A percentile compares a stretch with the other conserved stretches of the same genome.
Conservation (phyloP, 1,139 yeast genomes). For the Saccharomycopsis hybrid region DNA sequence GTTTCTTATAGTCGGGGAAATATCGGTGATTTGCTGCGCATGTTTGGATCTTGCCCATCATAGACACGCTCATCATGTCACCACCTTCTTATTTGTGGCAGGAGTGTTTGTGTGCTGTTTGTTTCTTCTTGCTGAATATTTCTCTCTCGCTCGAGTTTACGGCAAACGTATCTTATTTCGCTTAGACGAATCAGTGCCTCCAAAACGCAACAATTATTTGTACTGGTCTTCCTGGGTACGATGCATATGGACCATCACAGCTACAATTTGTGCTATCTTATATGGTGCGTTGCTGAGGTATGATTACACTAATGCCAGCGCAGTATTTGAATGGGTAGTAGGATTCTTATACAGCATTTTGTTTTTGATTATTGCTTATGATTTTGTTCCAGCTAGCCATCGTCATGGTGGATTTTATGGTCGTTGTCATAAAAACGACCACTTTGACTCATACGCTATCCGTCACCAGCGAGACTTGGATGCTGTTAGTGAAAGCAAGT, state of each 20-base stretch:
- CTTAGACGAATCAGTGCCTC: constrained; percentile 15
- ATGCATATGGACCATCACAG: constrained; percentile 58
- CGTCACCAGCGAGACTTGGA: constrained; percentile 2
- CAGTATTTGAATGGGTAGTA: constrained; percentile 74
- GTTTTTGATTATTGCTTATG: constrained; percentile 59
- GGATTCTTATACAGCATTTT: constrained; percentile 79
- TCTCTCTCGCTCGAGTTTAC: constrained; percentile 54
- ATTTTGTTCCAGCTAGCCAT: constrained; percentile 34
- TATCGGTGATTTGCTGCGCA: constrained; percentile 5
- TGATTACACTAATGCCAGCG: constrained; percentile 41
- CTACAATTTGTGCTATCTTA: constrained; percentile 61
- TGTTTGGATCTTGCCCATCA: constrained; percentile 1
- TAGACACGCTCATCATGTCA: constrained; percentile 1
- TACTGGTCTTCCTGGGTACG: constrained; percentile 34
- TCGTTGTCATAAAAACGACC: constrained; percentile 1
- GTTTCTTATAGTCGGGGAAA: constrained; percentile 49
- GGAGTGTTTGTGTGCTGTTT: constrained; percentile 59
- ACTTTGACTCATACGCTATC: constrained; percentile 7
- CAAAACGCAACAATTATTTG: constrained; percentile 6
- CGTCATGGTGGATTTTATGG: constrained; percentile 9
- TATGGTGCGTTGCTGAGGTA: constrained; percentile 48
- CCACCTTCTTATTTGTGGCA: constrained; percentile 67
- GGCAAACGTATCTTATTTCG: constrained; percentile 28
- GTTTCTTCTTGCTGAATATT: constrained; percentile 54
- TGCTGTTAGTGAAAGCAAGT: not conserved